Base-by-base conservation (phyloP, 2,329 filamentous ascomycete species). In the Calcarisporium arbuscula region DNA sequence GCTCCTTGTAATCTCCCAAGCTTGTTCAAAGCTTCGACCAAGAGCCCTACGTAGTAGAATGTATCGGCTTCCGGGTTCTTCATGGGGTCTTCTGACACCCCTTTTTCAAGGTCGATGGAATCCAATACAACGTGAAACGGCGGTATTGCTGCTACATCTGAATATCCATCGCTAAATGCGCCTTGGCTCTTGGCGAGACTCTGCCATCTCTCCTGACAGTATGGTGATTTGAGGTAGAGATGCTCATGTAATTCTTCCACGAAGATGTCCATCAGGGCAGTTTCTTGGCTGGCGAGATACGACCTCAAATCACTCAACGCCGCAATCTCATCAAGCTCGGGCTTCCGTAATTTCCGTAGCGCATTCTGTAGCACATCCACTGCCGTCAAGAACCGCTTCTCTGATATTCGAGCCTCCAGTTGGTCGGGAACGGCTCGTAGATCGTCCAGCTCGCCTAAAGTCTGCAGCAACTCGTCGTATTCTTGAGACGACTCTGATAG, bases 171-270 rank as follows among this genome's bases (percentile, higher is more conserved):
- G 28, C 63, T 65, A 41, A 62, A 65, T 4, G 66, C 64, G 30
- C 75, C 70, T 44, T 85, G 80, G 23, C 72, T 74, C 48, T 82
- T 82, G 23, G 81, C 73, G 40, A 94, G 77, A 39, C 74, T 76
- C 59, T 94, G 94, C 92, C 92, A 98, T 46, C 92, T 74, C 55
- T 95, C 87, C 54, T 95, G 88, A 54, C 90, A 96, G 56, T 98
- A 98, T 0, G 90, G 92, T 4, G 90, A 96, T 57, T 96, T 96
- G 25, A 98, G 77, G 54, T 98, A 98, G 5, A 98, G 71, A 61
- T 98, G 92, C 56, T 94, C 92, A 55, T 98, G 92, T 21, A 98
- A 69, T 59, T 98, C 92, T 56, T 98, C 92, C n/a, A 96, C 80
- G 36, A 98, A 59, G 34, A 96, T 96, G 53, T 98, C 92, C 52